A percentile compares a stretch with the other conserved stretches of the same genome.
phyloP scores from a whole-genome alignment of 148 eudicot species.

The Drosera capensis region DNA sequence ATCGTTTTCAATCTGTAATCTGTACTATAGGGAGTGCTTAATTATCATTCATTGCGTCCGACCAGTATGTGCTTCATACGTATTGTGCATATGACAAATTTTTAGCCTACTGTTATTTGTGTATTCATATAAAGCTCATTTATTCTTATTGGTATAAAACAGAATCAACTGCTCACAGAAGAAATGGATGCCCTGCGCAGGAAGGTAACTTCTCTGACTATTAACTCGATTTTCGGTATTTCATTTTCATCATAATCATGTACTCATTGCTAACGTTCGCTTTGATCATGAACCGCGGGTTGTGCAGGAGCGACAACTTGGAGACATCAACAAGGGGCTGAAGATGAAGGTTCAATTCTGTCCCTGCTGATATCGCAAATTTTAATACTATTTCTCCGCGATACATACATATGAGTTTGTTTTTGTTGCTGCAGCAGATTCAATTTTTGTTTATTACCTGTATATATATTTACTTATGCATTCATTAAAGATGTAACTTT shows the following conservation, averaged over 20 bases:
- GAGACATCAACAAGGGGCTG: constrained; percentile 82
- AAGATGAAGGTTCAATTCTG: constrained; percentile 49
- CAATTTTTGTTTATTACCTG: background rate
- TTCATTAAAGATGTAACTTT: background rate
- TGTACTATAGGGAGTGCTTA: no score
- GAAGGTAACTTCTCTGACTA: constrained; percentile 29
- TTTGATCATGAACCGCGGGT: background rate
- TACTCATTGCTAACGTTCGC: background rate
- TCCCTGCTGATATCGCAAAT: background rate
- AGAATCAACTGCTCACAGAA: constrained; percentile 66
- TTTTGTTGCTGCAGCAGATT: background rate
- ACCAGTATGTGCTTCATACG: no score
- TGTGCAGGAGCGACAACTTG: constrained; percentile 73
- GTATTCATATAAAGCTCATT: no score
- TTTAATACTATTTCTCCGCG: background rate
- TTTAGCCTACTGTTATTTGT: no score
- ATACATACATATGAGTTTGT: background rate
- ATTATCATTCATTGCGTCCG: no score
- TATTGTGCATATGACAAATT: no score
- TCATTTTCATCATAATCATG: background rate
- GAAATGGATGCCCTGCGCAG: constrained; percentile 81
- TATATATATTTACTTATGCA: background rate
- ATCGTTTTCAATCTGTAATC: no score
- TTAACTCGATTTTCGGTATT: background rate
- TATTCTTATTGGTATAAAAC: no score